Conservation (phyloP, 306 rosid species). For the barrel medic (Medicago truncatula) region DNA sequence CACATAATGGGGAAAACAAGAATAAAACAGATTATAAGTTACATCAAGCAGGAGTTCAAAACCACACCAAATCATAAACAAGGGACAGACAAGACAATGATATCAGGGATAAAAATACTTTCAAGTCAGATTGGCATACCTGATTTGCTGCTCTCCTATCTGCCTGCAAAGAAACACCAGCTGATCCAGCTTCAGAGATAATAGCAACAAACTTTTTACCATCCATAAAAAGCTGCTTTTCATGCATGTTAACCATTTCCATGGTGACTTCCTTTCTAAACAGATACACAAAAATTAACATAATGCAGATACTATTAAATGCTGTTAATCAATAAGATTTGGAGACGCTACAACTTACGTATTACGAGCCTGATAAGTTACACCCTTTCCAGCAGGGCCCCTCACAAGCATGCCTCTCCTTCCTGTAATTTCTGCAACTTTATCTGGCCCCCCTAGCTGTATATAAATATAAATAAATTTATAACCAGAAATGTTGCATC, state of each 20-base stretch:
- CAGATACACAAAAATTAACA: constrained; percentile 35
- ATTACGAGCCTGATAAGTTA: constrained; percentile 94
- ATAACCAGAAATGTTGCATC: constrained; percentile 29
- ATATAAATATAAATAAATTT: constrained; percentile 32
- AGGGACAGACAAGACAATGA: constrained; percentile 20
- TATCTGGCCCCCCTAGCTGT: constrained; percentile 99
- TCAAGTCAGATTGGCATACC: constrained; percentile 51
- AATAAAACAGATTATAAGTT: constrained; percentile 26
- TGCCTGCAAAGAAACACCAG: constrained; percentile 98
- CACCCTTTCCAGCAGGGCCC: constrained; percentile 92
- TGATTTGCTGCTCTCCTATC: constrained; percentile 94
- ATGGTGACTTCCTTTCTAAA: constrained; percentile 87
- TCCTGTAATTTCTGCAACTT: constrained; percentile 96
- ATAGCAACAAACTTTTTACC: constrained; percentile 93
- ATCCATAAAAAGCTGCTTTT: constrained; percentile 97
- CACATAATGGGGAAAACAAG: constrained; percentile 32
- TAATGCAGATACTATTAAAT: constrained; percentile 30
- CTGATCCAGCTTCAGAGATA: constrained; percentile 99
- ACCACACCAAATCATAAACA: constrained; percentile 23
- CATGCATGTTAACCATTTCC: constrained; percentile 99
- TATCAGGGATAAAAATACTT: constrained; percentile 9
- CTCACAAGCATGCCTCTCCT: constrained; percentile 99
- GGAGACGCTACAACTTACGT: constrained; percentile 68
- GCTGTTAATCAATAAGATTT: background rate
- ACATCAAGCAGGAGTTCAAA: constrained; percentile 18